A percentile compares a stretch with the other conserved stretches of the same genome.
These are phyloP conservation scores for Aurifilum marmelostoma DNA, from an alignment of 2,329 filamentous ascomycete species.

Conservation along the genomic window DNA sequence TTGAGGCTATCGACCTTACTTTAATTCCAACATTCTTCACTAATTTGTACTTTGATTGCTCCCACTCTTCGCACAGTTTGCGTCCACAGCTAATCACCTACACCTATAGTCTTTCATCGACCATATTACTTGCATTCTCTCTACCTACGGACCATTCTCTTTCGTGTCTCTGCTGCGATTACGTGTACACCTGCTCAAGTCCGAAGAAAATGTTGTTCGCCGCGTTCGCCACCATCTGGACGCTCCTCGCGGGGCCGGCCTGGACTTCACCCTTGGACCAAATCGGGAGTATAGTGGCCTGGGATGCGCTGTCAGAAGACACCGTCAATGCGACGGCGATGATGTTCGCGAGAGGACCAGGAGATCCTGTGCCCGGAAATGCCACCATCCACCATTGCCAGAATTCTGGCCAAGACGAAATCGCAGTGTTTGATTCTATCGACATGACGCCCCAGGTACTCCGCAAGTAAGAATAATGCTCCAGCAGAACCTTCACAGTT, in stretches of 20 bases:
- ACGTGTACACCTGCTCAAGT: background rate
- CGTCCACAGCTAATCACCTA: background rate
- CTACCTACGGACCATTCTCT: background rate
- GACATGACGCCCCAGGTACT: slow-evolving; percentile 12
- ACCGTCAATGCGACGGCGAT: background rate
- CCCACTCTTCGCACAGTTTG: background rate
- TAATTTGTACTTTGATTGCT: slow-evolving; percentile 33
- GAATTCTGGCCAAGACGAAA: background rate
- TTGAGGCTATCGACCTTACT: background rate
- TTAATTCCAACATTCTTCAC: background rate
- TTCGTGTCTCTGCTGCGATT: background rate
- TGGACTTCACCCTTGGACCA: background rate
- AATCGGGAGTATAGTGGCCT: background rate
- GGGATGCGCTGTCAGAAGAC: background rate
- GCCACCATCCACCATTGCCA: background rate
- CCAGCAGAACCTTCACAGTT: background rate
- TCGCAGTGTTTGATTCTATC: slow-evolving; percentile 2
- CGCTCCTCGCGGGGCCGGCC: background rate
- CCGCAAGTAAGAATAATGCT: background rate
- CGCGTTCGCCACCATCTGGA: background rate
- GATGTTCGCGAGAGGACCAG: background rate
- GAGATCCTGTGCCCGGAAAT: background rate
- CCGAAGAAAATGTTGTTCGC: background rate
- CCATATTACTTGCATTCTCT: no score
- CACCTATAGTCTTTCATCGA: background rate